Evolutionary conservation across 179 eudicot species (phyloP).

Genomic region (Carnegiea gigantea): DNA sequence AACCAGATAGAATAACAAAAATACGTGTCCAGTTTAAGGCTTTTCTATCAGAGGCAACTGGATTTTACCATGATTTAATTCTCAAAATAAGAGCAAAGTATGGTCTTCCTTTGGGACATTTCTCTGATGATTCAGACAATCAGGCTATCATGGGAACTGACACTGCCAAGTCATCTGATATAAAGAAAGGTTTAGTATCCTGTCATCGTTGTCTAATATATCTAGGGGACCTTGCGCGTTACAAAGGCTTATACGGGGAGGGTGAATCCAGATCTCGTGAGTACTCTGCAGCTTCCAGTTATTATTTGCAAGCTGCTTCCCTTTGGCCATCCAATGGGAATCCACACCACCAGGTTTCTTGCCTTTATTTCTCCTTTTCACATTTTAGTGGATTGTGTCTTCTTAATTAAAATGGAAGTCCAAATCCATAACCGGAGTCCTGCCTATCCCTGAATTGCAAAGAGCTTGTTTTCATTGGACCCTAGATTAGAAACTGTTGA

Average conservation of each 20-base stretch:
- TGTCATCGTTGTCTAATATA: constrained; percentile 95
- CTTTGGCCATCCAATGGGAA: constrained; percentile 94
- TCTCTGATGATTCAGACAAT: constrained; percentile 55
- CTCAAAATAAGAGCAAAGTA: constrained; percentile 76
- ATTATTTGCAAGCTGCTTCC: constrained; percentile 84
- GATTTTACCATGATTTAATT: constrained; percentile 92
- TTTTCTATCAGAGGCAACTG: constrained; percentile 92
- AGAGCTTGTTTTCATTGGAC: not conserved
- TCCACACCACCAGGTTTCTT: constrained; percentile 91
- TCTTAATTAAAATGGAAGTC: not conserved
- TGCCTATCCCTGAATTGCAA: not conserved
- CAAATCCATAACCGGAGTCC: not conserved
- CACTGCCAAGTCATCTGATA: constrained; percentile 53
- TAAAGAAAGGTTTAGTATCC: constrained; percentile 74
- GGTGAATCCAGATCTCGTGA: constrained; percentile 87
- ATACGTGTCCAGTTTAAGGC: constrained; percentile 87
- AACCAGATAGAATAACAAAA: constrained; percentile 60
- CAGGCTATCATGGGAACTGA: constrained; percentile 49
- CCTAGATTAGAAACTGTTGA: not conserved
- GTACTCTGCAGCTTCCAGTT: constrained; percentile 89
- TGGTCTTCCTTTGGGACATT: constrained; percentile 72
- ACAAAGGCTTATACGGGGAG: constrained; percentile 91
- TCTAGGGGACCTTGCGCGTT: constrained; percentile 96
- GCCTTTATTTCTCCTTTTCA: constrained; percentile 10
- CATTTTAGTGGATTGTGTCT: not conserved